Conservation (phyloP, 23 red algal species). For the Cyanidium caldarium region DNA sequence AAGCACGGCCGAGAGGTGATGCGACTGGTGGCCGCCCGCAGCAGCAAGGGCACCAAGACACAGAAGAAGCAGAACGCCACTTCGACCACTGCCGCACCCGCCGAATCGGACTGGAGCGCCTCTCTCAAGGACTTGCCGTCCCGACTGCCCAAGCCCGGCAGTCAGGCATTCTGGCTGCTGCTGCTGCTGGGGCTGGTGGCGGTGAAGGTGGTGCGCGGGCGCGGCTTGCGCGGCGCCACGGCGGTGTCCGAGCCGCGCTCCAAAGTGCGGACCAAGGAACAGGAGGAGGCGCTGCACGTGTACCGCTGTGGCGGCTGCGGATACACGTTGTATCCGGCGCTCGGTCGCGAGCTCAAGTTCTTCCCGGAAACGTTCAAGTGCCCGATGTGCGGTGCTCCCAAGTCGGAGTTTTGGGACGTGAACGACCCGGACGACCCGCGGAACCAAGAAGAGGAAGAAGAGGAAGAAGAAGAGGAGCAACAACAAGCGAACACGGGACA, state of each 20-base stretch:
- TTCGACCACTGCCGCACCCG: too few species aligned
- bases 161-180: not conserved
- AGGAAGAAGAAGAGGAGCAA: conserved; percentile 32
- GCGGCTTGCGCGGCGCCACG: not conserved
- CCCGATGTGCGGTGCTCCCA: conserved; percentile 62
- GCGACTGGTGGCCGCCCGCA: too few species aligned
- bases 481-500: not conserved
- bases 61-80: too few species aligned
- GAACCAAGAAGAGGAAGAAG: conserved; percentile 61
- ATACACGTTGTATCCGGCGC: conserved; percentile 80
- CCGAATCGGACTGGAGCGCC: too few species aligned
- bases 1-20: too few species aligned
- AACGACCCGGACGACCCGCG: conserved; percentile 82
- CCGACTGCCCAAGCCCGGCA: too few species aligned
- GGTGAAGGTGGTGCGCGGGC: not conserved
- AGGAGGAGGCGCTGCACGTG: conserved; percentile 68
- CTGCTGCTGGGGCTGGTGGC: not conserved
- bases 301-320: conserved; percentile 88
- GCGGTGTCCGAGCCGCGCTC: not conserved
- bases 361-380: conserved; percentile 85
- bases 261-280: conserved; percentile 11
- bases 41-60: too few species aligned
- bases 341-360: conserved; percentile 88
- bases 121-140: too few species aligned
- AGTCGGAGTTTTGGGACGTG: conserved; percentile 84